Conservation (phyloP, 495 filamentous ascomycete species). For the Cercophora samala region DNA sequence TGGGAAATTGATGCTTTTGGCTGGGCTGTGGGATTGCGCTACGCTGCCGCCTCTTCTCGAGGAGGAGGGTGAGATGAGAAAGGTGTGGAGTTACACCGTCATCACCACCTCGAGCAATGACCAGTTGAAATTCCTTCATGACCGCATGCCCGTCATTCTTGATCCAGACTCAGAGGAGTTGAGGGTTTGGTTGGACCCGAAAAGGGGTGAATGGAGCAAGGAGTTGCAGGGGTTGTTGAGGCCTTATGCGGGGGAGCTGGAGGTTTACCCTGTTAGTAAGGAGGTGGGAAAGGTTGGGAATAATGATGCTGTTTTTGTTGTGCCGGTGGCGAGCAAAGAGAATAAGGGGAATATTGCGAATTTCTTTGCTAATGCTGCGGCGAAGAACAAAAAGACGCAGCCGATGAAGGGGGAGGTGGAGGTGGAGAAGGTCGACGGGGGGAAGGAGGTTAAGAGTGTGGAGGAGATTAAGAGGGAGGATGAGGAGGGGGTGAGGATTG, state of each 20-base stretch:
- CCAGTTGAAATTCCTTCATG: conserved; percentile 79
- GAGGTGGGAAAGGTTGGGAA: conserved; percentile 97
- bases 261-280: conserved; percentile 79
- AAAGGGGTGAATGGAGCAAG: conserved; percentile 64
- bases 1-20: conserved; percentile 80
- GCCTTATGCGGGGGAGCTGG: conserved; percentile 76
- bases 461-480: conserved; percentile 29
- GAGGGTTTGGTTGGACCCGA: conserved; percentile 75
- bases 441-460: conserved; percentile 30
- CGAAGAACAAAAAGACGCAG: neutral
- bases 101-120: conserved; percentile 83
- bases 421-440: conserved; percentile 11
- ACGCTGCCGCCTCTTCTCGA: conserved; percentile 68
- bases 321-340: conserved; percentile 75
- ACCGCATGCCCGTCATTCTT: conserved; percentile 92
- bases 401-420: conserved; percentile 42
- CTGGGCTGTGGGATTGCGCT: conserved; percentile 89
- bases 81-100: conserved; percentile 76
- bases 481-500: conserved; percentile 15
- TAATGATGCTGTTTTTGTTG: conserved; percentile 74
- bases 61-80: conserved; percentile 10
- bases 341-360: conserved; percentile 92
- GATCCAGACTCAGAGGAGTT: conserved; percentile 71
- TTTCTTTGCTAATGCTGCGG: conserved; percentile 54
- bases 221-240: conserved; percentile 73